A percentile compares a stretch with the other conserved stretches of the same genome.
Conservation (phyloP, 2,329 filamentous ascomycete genomes). For the Diaporthe citri region DNA sequence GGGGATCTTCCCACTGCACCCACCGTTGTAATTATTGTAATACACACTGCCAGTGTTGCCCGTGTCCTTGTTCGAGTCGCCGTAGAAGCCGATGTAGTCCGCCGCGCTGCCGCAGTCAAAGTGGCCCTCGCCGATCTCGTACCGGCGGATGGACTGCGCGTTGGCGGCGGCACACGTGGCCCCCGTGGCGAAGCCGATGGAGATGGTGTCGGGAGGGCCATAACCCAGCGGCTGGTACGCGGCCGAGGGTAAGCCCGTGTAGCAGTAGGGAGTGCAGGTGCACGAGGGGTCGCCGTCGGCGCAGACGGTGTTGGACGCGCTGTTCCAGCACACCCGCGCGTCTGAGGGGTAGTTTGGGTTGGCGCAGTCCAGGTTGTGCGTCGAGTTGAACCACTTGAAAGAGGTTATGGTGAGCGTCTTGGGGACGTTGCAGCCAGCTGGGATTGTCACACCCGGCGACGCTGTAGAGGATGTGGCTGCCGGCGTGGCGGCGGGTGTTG, state of each 20-base stretch:
- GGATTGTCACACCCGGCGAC: neutral
- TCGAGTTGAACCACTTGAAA: conserved; percentile 36
- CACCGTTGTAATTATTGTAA: conserved; percentile 6
- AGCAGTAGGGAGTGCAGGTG: conserved; percentile 18
- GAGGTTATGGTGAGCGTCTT: conserved; percentile 27
- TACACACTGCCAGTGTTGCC: conserved; percentile 31
- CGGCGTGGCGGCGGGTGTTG: neutral
- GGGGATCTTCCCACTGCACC: conserved; percentile 12
- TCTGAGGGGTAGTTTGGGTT: neutral
- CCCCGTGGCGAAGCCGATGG: conserved; percentile 4
- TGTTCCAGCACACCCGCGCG: conserved; percentile 33
- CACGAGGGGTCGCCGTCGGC: conserved; percentile 14
- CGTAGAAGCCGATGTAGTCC: conserved; percentile 32
- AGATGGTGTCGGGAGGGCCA: conserved; percentile 19
- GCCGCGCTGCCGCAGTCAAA: conserved; percentile 29
- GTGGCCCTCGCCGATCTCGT: conserved; percentile 31
- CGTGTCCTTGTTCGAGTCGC: conserved; percentile 27
- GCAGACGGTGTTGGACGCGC: conserved; percentile 21
- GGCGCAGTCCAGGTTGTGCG: conserved; percentile 35
- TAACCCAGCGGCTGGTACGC: conserved; percentile 34
- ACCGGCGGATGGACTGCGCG: neutral
- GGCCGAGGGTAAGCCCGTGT: neutral
- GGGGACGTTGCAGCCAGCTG: conserved; percentile 22
- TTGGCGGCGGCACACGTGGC: conserved; percentile 4
- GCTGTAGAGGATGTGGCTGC: neutral